A percentile compares a stretch with the other conserved stretches of the same genome.
Evolutionary conservation across 2,329 filamentous ascomycete species (phyloP).

Genomic region (Paraphaeosphaeria minitans): DNA sequence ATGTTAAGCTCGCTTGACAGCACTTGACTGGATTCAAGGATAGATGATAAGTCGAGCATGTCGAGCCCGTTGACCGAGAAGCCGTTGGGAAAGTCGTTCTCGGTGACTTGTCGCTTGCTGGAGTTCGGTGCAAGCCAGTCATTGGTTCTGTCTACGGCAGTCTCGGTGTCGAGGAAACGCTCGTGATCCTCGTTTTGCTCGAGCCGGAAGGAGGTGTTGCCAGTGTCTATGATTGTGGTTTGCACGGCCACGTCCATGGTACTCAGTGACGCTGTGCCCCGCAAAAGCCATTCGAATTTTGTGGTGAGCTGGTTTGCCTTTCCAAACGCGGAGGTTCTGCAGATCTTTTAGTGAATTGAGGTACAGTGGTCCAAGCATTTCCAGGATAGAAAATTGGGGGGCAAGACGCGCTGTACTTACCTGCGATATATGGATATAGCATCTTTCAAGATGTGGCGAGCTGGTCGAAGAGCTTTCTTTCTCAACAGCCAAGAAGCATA

Average conservation of each 20-base stretch:
- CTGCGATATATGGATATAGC: constrained; percentile 68
- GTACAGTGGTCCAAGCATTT: background rate
- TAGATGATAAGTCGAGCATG: constrained; percentile 81
- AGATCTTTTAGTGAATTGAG: background rate
- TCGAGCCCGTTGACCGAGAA: constrained; percentile 71
- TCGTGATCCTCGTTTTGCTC: constrained; percentile 52
- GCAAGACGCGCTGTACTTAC: background rate
- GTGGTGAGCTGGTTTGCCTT: constrained; percentile 71
- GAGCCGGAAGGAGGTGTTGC: constrained; percentile 49
- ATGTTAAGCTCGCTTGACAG: constrained; percentile 79
- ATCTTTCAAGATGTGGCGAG: constrained; percentile 70
- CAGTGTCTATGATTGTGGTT: constrained; percentile 64
- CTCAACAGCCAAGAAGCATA: constrained; percentile 74
- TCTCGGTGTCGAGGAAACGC: constrained; percentile 43
- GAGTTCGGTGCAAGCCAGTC: constrained; percentile 55
- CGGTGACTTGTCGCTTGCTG: constrained; percentile 46
- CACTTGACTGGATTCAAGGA: constrained; percentile 77
- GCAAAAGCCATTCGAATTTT: constrained; percentile 70
- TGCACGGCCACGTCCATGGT: constrained; percentile 70
- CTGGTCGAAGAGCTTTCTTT: constrained; percentile 68
- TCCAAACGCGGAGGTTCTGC: constrained; percentile 69
- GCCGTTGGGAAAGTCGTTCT: constrained; percentile 63
- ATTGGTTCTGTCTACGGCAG: constrained; percentile 54
- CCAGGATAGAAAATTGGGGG: too few relatives aligned
- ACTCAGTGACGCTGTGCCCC: constrained; percentile 64